Base-by-base conservation (phyloP, 164 flowering plant species). In the Vitis amurensis region DNA sequence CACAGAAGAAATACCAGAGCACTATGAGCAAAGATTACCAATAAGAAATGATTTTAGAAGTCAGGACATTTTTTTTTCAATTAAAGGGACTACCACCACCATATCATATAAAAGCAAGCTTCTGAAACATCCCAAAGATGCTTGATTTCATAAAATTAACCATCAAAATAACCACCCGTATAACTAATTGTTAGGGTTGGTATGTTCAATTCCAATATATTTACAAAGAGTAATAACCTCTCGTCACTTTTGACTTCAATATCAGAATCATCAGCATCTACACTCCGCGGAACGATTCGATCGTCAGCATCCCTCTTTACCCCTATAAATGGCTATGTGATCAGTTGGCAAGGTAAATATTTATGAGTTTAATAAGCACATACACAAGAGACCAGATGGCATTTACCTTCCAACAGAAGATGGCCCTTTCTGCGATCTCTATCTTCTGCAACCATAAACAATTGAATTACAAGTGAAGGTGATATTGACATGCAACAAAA, bases 241-340 rank as follows among this genome's bases (percentile, higher is more conserved):
- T 85, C 97, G 80, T 84, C 94, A 77, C 91, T 90, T 72, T 90
- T 84, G 44, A 65, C 86, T 52, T 93, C 93, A 58, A 83, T 92
- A 80, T 95, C 99, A 74, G 97, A 89, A 83, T 95, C 99, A 84
- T 95, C 99, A 64, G 99, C 98, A 82, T 95, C 98, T 63, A 84
- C 81, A 71, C 74, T 89, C 4, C 93, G 91, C 2, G 95, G 92
- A 82, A 85, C 67, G 51, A 89, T 85, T 16, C 97, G 93, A 16
- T 91, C 98, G 70, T 93, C 99, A 64, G 71, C 68, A 63, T 91
- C 98, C 78, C 93, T 85, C 81, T 80, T 95, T 59, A 81, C 23
- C 68, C 98, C 99, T 95, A 70, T 27, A 81, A 60, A 63, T 13
- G 13, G 37, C 37, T 19, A 30, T 3, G 11, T 16, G 71, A 50